Percentiles rank a stretch among this genome's conserved stretches.
Evolutionary conservation across 495 filamentous ascomycete genomes (phyloP).

Genomic region (Hypomontagnella submonticulosa): DNA sequence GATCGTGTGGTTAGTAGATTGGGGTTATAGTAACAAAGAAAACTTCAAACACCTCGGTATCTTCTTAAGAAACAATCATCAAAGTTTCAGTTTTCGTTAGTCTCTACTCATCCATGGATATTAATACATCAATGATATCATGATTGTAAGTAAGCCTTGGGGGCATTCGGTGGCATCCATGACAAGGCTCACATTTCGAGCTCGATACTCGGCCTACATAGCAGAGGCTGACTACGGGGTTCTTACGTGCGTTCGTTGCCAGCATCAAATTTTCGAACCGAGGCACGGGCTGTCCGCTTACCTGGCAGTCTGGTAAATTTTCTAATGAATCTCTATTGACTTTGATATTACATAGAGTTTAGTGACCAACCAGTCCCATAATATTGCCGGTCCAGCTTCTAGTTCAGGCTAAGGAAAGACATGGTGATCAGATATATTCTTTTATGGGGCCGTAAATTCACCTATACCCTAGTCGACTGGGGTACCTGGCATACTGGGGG

Average conservation of each 20-base stretch:
- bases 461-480: conserved; percentile 11
- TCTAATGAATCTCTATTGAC: neutral
- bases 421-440: neutral
- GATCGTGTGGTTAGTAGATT: neutral
- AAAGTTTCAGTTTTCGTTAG: too few species aligned
- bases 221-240: too few species aligned
- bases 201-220: neutral
- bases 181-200: too few species aligned
- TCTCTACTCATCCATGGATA: too few species aligned
- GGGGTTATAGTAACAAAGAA: conserved; percentile 1
- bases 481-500: neutral
- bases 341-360: conserved; percentile 1
- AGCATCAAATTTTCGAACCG: conserved; percentile 8
- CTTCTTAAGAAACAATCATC: neutral
- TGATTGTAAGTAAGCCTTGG: too few species aligned
- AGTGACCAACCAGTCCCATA: conserved; percentile 2
- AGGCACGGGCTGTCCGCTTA: conserved; percentile 9
- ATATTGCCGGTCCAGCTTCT: conserved; percentile 23
- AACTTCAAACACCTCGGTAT: neutral
- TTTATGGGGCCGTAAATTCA: conserved; percentile 18
- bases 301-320: conserved; percentile 2
- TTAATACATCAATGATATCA: too few species aligned
- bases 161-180: too few species aligned
- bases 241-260: neutral
- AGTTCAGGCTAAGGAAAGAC: conserved; percentile 26